A percentile compares a stretch with the other conserved stretches of the same genome.
These are phyloP conservation scores for Solanum sitiens DNA, from an alignment of 257 asterid species.

Conservation along the genomic window DNA sequence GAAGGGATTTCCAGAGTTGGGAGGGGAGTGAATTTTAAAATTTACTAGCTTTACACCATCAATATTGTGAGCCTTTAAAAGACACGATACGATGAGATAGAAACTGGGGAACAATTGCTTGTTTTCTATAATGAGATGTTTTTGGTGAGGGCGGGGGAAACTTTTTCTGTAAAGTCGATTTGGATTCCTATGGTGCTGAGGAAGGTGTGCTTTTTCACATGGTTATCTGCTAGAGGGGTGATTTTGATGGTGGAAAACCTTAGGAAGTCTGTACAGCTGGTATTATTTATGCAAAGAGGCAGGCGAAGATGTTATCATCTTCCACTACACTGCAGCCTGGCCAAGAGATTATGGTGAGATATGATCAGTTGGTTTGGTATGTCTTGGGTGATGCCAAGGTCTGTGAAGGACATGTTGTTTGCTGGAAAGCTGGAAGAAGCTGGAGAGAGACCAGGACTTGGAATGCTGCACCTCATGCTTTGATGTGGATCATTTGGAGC, in stretches of 20 bases:
- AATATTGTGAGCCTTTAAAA: not conserved
- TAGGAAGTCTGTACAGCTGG: not conserved
- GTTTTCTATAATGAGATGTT: not conserved
- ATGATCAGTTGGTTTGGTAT: not conserved
- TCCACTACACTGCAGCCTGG: not conserved
- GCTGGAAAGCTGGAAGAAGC: not conserved
- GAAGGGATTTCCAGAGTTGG: not conserved
- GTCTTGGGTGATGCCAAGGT: not conserved
- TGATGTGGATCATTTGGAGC: not conserved
- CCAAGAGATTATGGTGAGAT: not conserved
- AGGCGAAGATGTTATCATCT: not conserved
- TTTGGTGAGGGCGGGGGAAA: not conserved
- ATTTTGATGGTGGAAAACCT: not conserved
- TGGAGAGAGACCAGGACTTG: not conserved
- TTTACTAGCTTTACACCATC: not conserved
- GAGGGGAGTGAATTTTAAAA: not conserved
- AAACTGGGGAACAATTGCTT: not conserved
- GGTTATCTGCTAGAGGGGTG: not conserved
- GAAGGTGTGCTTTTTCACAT: not conserved
- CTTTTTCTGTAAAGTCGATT: not conserved
- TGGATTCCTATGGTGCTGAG: not conserved
- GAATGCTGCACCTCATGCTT: not conserved
- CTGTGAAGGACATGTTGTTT: not conserved
- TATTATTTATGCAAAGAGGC: not conserved
- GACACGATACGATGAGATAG: not conserved